Percentiles rank a stretch among this genome's conserved stretches.
Evolutionary conservation across 2,329 filamentous ascomycete species (phyloP).

Genomic region (Ceratocystis diversiconidia): DNA sequence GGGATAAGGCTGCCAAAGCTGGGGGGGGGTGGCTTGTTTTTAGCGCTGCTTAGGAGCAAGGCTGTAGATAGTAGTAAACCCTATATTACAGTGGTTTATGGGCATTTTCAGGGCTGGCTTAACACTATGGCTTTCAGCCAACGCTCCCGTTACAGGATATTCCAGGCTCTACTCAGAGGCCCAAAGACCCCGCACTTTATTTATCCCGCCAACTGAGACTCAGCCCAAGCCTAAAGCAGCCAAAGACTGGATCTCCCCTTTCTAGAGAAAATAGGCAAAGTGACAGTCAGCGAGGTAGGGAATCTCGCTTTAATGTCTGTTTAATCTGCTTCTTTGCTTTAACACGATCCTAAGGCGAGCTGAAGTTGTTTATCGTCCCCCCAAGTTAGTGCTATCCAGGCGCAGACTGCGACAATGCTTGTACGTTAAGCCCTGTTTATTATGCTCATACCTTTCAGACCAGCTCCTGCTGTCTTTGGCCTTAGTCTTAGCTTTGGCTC

Average conservation of each 20-base stretch:
- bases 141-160: neutral
- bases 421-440: too few species aligned
- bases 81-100: neutral
- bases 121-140: too few species aligned
- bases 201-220: neutral
- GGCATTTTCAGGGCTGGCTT: neutral
- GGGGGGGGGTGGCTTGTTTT: neutral
- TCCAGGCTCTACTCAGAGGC: neutral
- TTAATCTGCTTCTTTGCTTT: too few species aligned
- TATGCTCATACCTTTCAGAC: too few species aligned
- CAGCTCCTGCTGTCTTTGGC: too few species aligned
- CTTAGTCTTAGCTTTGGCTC: too few species aligned
- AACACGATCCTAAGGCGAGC: too few species aligned
- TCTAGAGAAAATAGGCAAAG: neutral
- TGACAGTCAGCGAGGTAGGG: neutral
- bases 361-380: too few species aligned
- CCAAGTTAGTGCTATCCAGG: too few species aligned
- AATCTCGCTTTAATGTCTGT: neutral
- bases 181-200: neutral
- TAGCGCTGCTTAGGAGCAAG: neutral
- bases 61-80: neutral
- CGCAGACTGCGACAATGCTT: too few species aligned
- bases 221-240: neutral
- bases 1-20: neutral
- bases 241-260: neutral